Conservation (phyloP, 78 protist genomes). For the Capsaspora owczarzaki region DNA sequence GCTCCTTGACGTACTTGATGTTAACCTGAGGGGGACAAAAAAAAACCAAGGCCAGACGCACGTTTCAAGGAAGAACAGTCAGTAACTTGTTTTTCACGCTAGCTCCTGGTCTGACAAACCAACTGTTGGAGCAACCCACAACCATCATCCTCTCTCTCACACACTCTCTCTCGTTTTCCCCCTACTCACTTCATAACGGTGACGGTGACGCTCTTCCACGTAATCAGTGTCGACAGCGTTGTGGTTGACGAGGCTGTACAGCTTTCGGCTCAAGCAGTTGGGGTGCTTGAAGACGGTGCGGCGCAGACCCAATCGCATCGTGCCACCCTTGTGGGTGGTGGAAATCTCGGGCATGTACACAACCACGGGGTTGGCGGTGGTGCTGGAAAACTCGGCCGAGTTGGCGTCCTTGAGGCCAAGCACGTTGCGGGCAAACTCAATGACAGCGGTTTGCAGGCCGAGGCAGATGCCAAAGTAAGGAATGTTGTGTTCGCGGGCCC, state of each 20-base stretch:
- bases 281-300: slow-evolving; percentile 9
- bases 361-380: slow-evolving; percentile 44
- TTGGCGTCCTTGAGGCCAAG: slow-evolving; percentile 34
- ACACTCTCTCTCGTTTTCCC: too few species aligned
- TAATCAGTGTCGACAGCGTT: slow-evolving; percentile 22
- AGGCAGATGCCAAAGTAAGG: slow-evolving; percentile 90
- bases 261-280: not conserved
- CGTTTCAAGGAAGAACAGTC: too few species aligned
- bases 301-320: slow-evolving; percentile 93
- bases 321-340: slow-evolving; percentile 88
- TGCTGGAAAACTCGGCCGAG: slow-evolving; percentile 6
- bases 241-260: slow-evolving; percentile 42
- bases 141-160: too few species aligned
- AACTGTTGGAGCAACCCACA: too few species aligned
- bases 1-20: slow-evolving; percentile 52
- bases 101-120: too few species aligned
- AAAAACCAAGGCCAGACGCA: too few species aligned
- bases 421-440: slow-evolving; percentile 69
- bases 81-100: too few species aligned
- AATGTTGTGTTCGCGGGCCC: slow-evolving; percentile 69
- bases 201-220: slow-evolving; percentile 94
- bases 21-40: too few species aligned
- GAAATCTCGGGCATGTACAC: slow-evolving; percentile 87
- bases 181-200: slow-evolving; percentile 64
- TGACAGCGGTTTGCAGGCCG: slow-evolving; percentile 86